Conservation (phyloP, 1,139 yeast genomes). For the Insectozyma bohioensis region DNA sequence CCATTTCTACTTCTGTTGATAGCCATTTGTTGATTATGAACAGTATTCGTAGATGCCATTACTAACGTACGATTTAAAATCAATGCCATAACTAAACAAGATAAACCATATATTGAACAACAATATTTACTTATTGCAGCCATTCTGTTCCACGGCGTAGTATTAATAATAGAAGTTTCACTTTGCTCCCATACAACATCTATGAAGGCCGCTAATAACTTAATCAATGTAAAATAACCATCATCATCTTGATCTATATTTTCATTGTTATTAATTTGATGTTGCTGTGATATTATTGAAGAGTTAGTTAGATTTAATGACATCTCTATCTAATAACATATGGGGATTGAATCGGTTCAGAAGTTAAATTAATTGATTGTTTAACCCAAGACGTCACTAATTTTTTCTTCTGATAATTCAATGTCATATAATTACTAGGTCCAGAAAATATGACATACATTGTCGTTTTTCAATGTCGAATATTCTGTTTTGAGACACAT, state of each 20-base stretch:
- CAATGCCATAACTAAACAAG: slow-evolving; percentile 63
- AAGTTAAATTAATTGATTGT: no score
- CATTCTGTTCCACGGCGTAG: slow-evolving; percentile 17
- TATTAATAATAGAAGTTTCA: slow-evolving; percentile 13
- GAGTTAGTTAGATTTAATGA: no score
- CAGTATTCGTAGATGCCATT: slow-evolving; percentile 59
- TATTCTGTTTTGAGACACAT: no score
- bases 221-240: slow-evolving; percentile 9
- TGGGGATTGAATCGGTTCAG: no score
- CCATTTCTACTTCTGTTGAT: slow-evolving; percentile 18
- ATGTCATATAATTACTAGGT: no score
- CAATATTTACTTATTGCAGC: slow-evolving; percentile 29
- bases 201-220: slow-evolving; percentile 18
- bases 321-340: no score
- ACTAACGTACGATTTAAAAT: slow-evolving; percentile 63
- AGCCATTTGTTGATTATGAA: slow-evolving; percentile 22
- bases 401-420: no score
- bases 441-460: no score
- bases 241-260: not conserved
- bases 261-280: no score
- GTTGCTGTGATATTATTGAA: no score
- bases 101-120: slow-evolving; percentile 36
- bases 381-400: no score
- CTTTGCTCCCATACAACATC: slow-evolving; percentile 28
- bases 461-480: no score